A percentile compares a stretch with the other conserved stretches of the same genome.
Conservation (phyloP, 257 asterid species). For the Euphrasia confusa region DNA sequence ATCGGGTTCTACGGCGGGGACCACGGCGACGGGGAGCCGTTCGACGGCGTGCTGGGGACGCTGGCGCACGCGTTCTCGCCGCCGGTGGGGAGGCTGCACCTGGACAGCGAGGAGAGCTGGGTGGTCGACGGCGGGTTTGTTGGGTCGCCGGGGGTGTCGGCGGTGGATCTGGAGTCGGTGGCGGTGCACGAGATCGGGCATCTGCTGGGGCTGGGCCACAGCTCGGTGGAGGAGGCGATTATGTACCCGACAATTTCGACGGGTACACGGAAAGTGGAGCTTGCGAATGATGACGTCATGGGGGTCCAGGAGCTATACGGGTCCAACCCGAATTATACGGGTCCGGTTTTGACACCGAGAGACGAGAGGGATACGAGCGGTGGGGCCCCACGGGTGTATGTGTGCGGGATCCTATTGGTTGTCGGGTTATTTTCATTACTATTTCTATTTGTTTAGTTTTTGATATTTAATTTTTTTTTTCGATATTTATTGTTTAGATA, state of each 20-base stretch:
- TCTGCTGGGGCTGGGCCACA: conserved; percentile 81
- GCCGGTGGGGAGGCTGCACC: conserved; percentile 59
- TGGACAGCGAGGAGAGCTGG: conserved; percentile 86
- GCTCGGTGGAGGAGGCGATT: conserved; percentile 64
- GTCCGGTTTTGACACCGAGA: conserved; percentile 29
- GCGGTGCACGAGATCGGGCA: conserved; percentile 97
- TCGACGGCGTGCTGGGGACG: conserved; percentile 82
- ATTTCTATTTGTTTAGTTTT: neutral
- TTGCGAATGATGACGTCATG: conserved; percentile 46
- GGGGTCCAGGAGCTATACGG: conserved; percentile 76
- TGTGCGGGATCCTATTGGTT: neutral
- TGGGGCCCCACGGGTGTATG: neutral
- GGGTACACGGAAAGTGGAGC: conserved; percentile 60
- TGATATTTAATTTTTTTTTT: too few species aligned
- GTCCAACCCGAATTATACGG: conserved; percentile 68
- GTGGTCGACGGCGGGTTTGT: conserved; percentile 52
- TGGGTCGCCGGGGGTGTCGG: conserved; percentile 36
- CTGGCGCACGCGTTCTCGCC: conserved; percentile 94
- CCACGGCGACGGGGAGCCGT: conserved; percentile 87
- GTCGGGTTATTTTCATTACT: neutral
- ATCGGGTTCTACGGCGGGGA: conserved; percentile 67
- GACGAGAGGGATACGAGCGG: conserved; percentile 39
- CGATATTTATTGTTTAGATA: too few species aligned
- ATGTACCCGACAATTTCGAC: conserved; percentile 73
- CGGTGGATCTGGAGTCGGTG: conserved; percentile 84